Base-by-base conservation (phyloP, 2,329 filamentous ascomycete species). In the Apiospora saccharicola region DNA sequence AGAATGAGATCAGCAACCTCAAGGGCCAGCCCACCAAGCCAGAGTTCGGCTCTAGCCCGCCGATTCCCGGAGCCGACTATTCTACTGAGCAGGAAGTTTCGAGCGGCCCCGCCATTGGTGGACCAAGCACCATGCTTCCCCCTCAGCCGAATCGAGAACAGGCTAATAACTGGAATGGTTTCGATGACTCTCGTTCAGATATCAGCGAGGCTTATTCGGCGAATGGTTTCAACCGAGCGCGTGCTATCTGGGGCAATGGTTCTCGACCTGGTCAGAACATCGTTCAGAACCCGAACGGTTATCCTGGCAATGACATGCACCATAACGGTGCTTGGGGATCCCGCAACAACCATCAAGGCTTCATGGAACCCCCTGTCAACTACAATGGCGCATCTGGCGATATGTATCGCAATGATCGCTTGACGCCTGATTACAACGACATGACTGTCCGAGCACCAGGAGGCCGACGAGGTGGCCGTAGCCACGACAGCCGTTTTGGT, bases 1-100 rank as follows among this genome's bases (percentile, higher is more conserved):
- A 93, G 73, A 90, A 86, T 79, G 89, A 91, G 78, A 93, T 95
- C 78, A 89, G 87, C 67, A 91, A 89, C 72, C 90, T 95, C 79
- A 92, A 93, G 71, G 91, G 94, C 82, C 86, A 94, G 73, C 87
- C 90, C 51, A 85, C 85, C 46, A 90, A 89, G 77, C 85, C 89
- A 70, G 92, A 90, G 14, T 83, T 88, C 71, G 88, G 90, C 68
- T 88, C 89, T 34, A 71, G 75, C 14, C 78, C 78, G 19, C 81
- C 80, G 68, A 75, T 79, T 1, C 72, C 80, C 10, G 77, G 80
- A 67, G 61, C 70, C 70, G 77, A 79, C 16, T 76, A 78, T 13
- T 73, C 75, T 12, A 64, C 77, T 7, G 46, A 75, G 4, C 68
- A 78, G 57, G 80, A 78, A 71, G 47, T 74, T 64, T 78, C 81